A percentile compares a stretch with the other conserved stretches of the same genome.
Evolutionary conservation across 208 protist genomes (phyloP).

Genomic region (Strigomonas culicis): DNA sequence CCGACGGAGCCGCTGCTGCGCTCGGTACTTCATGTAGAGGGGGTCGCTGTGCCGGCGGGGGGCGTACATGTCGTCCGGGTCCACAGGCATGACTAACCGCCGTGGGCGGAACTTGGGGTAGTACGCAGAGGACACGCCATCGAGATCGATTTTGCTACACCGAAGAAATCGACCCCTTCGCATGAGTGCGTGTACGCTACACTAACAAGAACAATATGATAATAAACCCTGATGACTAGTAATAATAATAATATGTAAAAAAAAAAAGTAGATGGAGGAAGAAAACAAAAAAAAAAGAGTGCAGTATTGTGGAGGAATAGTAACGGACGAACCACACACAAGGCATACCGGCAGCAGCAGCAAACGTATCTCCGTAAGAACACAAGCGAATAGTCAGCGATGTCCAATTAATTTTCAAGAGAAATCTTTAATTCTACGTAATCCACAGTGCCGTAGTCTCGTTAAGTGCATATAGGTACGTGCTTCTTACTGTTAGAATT

Average conservation of each 20-base stretch:
- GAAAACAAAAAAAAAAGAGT: not conserved
- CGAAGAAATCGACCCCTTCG: not conserved
- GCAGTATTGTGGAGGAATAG: not conserved
- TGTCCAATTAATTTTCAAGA: too few relatives aligned
- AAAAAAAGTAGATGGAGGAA: too few relatives aligned
- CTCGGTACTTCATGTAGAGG: conserved; percentile 39
- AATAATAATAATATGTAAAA: too few relatives aligned
- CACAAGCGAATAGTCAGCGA: too few relatives aligned
- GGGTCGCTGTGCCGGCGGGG: conserved; percentile 45
- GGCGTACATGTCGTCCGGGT: conserved; percentile 63
- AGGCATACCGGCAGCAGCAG: not conserved
- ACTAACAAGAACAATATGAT: too few relatives aligned
- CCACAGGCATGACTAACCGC: conserved; percentile 85
- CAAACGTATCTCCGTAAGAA: too few relatives aligned
- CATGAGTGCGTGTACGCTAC: not conserved
- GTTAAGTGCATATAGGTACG: too few relatives aligned
- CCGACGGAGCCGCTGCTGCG: conserved; percentile 29
- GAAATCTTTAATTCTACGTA: too few relatives aligned
- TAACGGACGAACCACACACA: not conserved
- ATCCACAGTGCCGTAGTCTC: too few relatives aligned
- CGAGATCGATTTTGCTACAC: conserved; percentile 38
- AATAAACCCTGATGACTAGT: too few relatives aligned
- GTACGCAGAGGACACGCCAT: conserved; percentile 51
- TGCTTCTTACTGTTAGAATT: too few relatives aligned
- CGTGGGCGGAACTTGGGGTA: conserved; percentile 79